Percentiles rank a stretch among this genome's conserved stretches.
Evolutionary conservation across 306 rosid species (phyloP).

Genomic region (Cucurbita ficifolia): DNA sequence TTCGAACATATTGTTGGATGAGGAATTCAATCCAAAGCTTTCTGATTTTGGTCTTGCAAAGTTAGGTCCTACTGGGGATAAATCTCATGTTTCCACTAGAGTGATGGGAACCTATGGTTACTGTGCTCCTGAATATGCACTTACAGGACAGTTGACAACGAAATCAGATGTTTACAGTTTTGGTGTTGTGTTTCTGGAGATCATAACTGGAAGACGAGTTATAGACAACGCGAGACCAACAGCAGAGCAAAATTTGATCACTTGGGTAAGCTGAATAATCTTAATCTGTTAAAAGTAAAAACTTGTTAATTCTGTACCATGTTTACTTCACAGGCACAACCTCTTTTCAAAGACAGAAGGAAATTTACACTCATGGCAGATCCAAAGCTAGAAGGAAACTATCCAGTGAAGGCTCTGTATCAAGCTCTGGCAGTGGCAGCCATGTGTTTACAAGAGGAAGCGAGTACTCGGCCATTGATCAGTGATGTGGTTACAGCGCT

Average conservation of each 20-base stretch:
- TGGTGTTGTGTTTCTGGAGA: constrained; percentile 40
- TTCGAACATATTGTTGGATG: constrained; percentile 70
- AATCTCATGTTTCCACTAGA: constrained; percentile 75
- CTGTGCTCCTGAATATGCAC: constrained; percentile 90
- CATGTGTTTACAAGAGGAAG: constrained; percentile 84
- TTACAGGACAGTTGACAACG: constrained; percentile 58
- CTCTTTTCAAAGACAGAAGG: constrained; percentile 58
- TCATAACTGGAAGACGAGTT: too few species aligned
- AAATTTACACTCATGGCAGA: constrained; percentile 30
- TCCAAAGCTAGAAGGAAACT: constrained; percentile 50
- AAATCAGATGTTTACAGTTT: constrained; percentile 83
- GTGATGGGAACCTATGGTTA: constrained; percentile 98
- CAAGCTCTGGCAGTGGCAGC: constrained; percentile 95
- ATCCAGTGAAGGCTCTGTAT: constrained; percentile 48
- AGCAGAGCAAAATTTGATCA: too few species aligned
- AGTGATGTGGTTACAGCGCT: constrained; percentile 80
- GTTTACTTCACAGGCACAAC: constrained; percentile 44
- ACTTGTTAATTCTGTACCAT: neutral
- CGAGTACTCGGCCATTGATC: constrained; percentile 52
- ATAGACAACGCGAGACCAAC: too few species aligned
- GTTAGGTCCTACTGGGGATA: constrained; percentile 86
- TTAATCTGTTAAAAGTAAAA: neutral
- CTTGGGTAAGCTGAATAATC: constrained; percentile 2
- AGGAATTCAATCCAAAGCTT: constrained; percentile 63
- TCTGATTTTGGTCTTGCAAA: constrained; percentile 94